Conservation (phyloP, 495 filamentous ascomycete genomes). For the Penicillium silybi region DNA sequence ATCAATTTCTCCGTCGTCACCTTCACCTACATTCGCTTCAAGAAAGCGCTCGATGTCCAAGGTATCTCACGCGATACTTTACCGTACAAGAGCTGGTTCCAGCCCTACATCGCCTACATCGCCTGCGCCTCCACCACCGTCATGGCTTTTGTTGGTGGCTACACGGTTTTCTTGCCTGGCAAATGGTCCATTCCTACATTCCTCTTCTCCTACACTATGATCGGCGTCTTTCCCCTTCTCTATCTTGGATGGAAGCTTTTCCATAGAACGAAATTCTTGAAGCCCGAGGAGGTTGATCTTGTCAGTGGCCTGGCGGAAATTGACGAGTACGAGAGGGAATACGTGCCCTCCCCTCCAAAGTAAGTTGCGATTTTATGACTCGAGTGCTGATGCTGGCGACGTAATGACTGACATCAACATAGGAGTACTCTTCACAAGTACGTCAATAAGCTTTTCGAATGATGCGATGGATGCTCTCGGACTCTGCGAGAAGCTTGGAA, state of each 20-base stretch:
- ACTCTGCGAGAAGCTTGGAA: not conserved
- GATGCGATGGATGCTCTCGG: not conserved
- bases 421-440: conserved; percentile 28
- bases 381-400: too few species aligned
- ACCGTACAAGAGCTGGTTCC: conserved; percentile 61
- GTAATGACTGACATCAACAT: conserved; percentile 5
- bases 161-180: conserved; percentile 69
- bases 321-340: conserved; percentile 68
- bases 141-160: conserved; percentile 75
- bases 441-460: conserved; percentile 17
- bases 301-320: conserved; percentile 63
- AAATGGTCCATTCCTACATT: conserved; percentile 71
- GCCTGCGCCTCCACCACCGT: conserved; percentile 56
- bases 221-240: conserved; percentile 60
- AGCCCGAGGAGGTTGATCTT: conserved; percentile 61
- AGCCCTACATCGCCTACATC: conserved; percentile 70
- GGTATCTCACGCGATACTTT: conserved; percentile 58
- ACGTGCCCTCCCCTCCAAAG: conserved; percentile 54
- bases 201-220: conserved; percentile 74
- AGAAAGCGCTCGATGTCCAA: conserved; percentile 63
- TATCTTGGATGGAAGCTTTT: conserved; percentile 68
- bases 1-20: conserved; percentile 60
- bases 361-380: conserved; percentile 26
- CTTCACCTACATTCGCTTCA: conserved; percentile 70
- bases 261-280: conserved; percentile 56